phyloP scores from a whole-genome alignment of 1,139 yeast genomes.

The Nakaseomyces kungkrabaensis region DNA sequence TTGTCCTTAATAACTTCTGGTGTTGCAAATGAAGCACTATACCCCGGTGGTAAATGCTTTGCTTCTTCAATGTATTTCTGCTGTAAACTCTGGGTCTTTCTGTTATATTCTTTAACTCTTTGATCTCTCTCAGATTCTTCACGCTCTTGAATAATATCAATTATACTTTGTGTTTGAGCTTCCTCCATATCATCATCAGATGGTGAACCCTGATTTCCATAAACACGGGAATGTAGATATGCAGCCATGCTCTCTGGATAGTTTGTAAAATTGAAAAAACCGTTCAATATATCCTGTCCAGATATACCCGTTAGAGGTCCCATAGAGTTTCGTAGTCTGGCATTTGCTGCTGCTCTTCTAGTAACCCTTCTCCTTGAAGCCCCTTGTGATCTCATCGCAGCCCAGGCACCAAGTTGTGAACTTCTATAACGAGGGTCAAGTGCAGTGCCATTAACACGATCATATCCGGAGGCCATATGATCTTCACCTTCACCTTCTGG shows the following conservation, averaged over 20 bases:
- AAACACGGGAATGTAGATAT: constrained; percentile 1
- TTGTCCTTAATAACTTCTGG: constrained; percentile 27
- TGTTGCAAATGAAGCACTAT: constrained; percentile 26
- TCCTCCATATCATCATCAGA: constrained; percentile 12
- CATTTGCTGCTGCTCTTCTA: neutral
- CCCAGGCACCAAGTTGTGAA: neutral
- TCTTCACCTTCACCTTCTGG: constrained; percentile 2
- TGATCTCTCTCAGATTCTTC: constrained; percentile 32
- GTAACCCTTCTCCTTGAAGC: constrained; percentile 1
- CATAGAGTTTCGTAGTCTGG: constrained; percentile 5
- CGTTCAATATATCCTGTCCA: constrained; percentile 8
- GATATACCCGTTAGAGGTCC: constrained; percentile 6
- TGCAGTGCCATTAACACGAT: neutral
- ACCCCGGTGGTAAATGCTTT: constrained; percentile 15
- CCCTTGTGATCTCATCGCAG: neutral
- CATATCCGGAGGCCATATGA: neutral
- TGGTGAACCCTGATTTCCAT: neutral
- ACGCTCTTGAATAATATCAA: constrained; percentile 29
- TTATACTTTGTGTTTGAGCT: constrained; percentile 29
- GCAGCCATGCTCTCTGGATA: constrained; percentile 4
- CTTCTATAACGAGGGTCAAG: constrained; percentile 1
- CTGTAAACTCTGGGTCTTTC: constrained; percentile 24
- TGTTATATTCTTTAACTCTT: constrained; percentile 27
- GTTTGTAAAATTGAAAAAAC: constrained; percentile 5
- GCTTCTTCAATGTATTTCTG: constrained; percentile 17